These are phyloP conservation scores for Yamadazyma dendronema DNA, from an alignment of 1,139 yeast species.

Conservation along the genomic window DNA sequence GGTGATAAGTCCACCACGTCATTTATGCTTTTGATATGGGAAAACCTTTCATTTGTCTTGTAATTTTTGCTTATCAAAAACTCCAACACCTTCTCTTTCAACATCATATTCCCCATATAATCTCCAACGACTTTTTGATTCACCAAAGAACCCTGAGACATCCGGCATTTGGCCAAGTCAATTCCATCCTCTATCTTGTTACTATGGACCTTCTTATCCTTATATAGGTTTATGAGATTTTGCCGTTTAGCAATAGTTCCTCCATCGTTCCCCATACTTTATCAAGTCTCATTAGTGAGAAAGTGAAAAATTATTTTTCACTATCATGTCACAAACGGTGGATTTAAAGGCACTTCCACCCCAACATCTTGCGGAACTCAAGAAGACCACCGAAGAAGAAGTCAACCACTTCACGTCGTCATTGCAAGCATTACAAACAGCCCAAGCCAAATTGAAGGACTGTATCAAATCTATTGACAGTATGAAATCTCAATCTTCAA, in stretches of 20 bases:
- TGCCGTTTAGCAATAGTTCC: constrained; percentile 49
- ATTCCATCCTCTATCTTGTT: constrained; percentile 40
- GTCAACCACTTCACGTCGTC: constrained; percentile 83
- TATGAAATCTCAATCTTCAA: constrained; percentile 46
- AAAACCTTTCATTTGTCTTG: constrained; percentile 15
- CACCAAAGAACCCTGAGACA: constrained; percentile 28
- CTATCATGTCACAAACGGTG: constrained; percentile 23
- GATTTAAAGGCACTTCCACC: constrained; percentile 73
- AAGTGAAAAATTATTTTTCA: constrained; percentile 1
- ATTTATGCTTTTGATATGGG: constrained; percentile 41
- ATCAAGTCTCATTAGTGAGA: background rate
- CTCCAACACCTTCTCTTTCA: constrained; percentile 66
- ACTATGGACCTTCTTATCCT: constrained; percentile 16
- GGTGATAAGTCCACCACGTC: constrained; percentile 31
- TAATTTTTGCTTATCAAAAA: constrained; percentile 40
- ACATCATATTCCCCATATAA: constrained; percentile 64
- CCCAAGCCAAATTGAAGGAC: constrained; percentile 78
- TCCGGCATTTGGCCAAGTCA: constrained; percentile 21
- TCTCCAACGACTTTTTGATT: constrained; percentile 63
- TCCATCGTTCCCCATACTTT: constrained; percentile 50
- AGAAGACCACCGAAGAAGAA: constrained; percentile 83
- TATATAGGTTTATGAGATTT: constrained; percentile 36
- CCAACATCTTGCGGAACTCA: constrained; percentile 81
- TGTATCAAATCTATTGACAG: constrained; percentile 70
- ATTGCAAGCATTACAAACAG: constrained; percentile 78